Evolutionary conservation across 345 rosid species (phyloP).

Genomic region (Noccaea bulbosa): DNA sequence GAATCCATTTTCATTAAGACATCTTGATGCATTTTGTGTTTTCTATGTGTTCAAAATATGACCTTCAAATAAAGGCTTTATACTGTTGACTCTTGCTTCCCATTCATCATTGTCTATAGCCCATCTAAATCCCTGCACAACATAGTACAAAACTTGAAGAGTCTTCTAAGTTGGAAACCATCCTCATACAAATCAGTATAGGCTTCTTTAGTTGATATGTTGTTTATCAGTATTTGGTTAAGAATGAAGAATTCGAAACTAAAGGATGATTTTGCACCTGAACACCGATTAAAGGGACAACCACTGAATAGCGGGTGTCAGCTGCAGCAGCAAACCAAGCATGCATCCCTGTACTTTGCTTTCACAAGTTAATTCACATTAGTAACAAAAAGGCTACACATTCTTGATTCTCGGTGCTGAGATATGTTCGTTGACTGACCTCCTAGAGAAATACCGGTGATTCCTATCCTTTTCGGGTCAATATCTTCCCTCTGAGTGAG

Average conservation of each 20-base stretch:
- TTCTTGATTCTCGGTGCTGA: not conserved
- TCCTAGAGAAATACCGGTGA: slow-evolving; percentile 93
- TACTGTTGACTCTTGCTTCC: slow-evolving; percentile 82
- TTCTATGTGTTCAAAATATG: not conserved
- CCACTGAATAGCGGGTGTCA: slow-evolving; percentile 73
- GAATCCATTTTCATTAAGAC: not conserved
- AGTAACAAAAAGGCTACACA: slow-evolving; percentile 18
- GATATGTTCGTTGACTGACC: slow-evolving; percentile 52
- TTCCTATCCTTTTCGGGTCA: slow-evolving; percentile 79
- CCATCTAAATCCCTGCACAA: slow-evolving; percentile 79
- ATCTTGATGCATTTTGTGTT: slow-evolving; percentile 11
- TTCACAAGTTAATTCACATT: not conserved
- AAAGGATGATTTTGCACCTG: slow-evolving; percentile 53
- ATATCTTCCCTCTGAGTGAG: slow-evolving; percentile 74
- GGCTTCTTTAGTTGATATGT: not conserved
- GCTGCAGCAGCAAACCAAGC: slow-evolving; percentile 93
- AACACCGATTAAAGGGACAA: slow-evolving; percentile 81
- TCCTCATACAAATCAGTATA: not conserved
- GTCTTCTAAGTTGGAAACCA: not conserved
- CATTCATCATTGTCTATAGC: slow-evolving; percentile 80
- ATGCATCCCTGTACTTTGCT: slow-evolving; percentile 74
- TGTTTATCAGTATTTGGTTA: slow-evolving; percentile 4
- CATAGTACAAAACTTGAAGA: slow-evolving; percentile 18
- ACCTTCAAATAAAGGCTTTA: slow-evolving; percentile 91
- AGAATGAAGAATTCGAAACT: not conserved